Evolutionary conservation across 2,329 filamentous ascomycete species (phyloP), one percentile per base, ranked within the genome.

Genomic region (Chrysoporthe austroafricana): DNA sequence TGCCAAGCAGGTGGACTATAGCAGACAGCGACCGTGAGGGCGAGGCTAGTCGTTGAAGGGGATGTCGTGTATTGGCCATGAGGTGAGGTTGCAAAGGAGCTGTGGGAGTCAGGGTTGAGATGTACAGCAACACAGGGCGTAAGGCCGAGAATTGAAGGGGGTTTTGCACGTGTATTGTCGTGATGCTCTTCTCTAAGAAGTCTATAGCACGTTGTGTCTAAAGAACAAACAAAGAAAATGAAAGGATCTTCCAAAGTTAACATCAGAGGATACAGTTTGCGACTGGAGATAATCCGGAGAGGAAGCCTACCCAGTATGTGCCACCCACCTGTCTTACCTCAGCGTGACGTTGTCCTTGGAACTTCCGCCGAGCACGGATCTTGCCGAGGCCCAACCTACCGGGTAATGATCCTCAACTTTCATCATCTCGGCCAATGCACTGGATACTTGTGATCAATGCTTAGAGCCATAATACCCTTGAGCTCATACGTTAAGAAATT

Each of bases 1-100:
- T 79, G 62, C 87, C 87, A 1, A 80, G 70, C 2, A 82, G 76
- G 76, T 94, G 91, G 54, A 92, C 76, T 11, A 86, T 69, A 32
- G 90, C 84, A 2, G 91, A 93, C 66, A 87, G 73, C 52, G 84
- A 84, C 68, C 85, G 85, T 1, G 89, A 90, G 0, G 91, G 91
- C 68, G 90, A 89, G 3, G 83, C 75, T 26, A 92, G 79, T 50
- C 89, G 83, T 77, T 93, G 91, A 4, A 91, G 83, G 56, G 85
- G 87, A 79, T 93, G 90, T 63, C 70, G 73, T 52, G 79, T 65
- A n/a, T 18, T 52, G 26, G 66, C 73, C 82, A 84, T 84, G 50
- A 42, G 18, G 57, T 36, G 5, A 16, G n/a, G n/a, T 36, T 11
- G 26, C 4, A 13, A n/a, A 14, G 21, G 21, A 52, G 9, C n/a